Percentiles rank a stretch among this genome's conserved stretches.
Evolutionary conservation across 805 yeast species (phyloP).

Genomic region (Candida loeiensis): DNA sequence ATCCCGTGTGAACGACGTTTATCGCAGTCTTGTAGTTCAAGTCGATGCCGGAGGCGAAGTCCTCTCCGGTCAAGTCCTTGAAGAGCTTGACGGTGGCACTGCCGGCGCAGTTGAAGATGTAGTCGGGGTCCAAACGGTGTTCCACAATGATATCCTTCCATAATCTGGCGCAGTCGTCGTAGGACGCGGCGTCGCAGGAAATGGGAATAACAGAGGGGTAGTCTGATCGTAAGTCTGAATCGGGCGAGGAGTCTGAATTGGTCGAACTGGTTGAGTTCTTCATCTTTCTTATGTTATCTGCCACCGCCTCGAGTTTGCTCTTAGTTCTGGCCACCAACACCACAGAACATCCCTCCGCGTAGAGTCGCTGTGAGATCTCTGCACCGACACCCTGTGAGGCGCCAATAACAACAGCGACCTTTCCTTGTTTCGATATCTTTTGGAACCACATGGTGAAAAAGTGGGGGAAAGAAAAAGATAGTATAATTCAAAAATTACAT

Average conservation of each 20-base stretch:
- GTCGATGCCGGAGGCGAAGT: constrained; percentile 58
- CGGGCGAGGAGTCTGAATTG: no score
- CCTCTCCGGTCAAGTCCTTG: constrained; percentile 56
- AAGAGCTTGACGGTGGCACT: constrained; percentile 77
- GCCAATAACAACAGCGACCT: constrained; percentile 76
- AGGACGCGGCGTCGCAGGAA: constrained; percentile 63
- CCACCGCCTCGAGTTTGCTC: constrained; percentile 48
- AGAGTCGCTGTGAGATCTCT: constrained; percentile 62
- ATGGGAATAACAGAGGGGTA: constrained; percentile 29
- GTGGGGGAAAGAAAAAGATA: neutral
- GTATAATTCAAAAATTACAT: neutral
- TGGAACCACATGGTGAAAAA: constrained; percentile 5
- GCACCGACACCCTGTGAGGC: constrained; percentile 94
- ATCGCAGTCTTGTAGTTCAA: constrained; percentile 73
- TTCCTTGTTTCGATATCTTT: constrained; percentile 23
- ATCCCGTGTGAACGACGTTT: constrained; percentile 63
- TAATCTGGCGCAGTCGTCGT: constrained; percentile 45
- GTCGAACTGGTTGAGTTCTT: constrained; percentile 15
- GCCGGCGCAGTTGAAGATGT: constrained; percentile 85
- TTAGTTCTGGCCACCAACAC: constrained; percentile 76
- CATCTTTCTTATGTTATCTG: constrained; percentile 33
- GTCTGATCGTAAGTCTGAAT: no score
- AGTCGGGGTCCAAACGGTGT: constrained; percentile 54
- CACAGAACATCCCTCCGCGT: constrained; percentile 56
- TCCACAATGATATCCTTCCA: constrained; percentile 31